A percentile compares a stretch with the other conserved stretches of the same genome.
Conservation (phyloP, 192 early-diverging fungal species). For the Mortierella claussenii region DNA sequence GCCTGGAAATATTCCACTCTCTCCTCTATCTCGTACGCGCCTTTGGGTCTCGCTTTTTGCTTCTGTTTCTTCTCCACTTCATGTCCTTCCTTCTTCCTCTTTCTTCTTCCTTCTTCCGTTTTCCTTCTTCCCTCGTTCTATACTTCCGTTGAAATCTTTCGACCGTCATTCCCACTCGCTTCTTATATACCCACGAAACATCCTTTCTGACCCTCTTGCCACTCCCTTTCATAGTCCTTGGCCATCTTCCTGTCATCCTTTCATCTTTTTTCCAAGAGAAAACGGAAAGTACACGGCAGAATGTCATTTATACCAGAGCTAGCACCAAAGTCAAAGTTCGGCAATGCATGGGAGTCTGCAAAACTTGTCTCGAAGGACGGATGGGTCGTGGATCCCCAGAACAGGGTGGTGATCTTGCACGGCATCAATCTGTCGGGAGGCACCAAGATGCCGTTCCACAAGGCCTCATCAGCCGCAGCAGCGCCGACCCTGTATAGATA, state of each 20-base stretch:
- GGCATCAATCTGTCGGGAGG: conserved; percentile 66
- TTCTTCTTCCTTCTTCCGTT: neutral
- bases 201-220: no score
- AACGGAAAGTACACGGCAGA: no score
- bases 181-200: no score
- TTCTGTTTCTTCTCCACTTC: neutral
- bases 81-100: neutral
- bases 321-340: conserved; percentile 16
- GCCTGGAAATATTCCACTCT: neutral
- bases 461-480: conserved; percentile 8
- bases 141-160: no score
- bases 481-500: neutral
- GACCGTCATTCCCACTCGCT: no score
- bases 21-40: neutral
- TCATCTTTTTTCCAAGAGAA: no score
- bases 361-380: conserved; percentile 27
- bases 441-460: conserved; percentile 62
- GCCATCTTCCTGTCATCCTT: no score
- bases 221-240: no score
- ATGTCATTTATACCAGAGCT: conserved; percentile 15
- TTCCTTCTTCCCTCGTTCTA: neutral
- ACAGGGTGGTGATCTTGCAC: conserved; percentile 61
- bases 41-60: neutral
- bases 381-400: conserved; percentile 61
- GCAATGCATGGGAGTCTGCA: conserved; percentile 40